Conservation (phyloP, 1,284 basidiomycete species). For the Irpex sp. region DNA sequence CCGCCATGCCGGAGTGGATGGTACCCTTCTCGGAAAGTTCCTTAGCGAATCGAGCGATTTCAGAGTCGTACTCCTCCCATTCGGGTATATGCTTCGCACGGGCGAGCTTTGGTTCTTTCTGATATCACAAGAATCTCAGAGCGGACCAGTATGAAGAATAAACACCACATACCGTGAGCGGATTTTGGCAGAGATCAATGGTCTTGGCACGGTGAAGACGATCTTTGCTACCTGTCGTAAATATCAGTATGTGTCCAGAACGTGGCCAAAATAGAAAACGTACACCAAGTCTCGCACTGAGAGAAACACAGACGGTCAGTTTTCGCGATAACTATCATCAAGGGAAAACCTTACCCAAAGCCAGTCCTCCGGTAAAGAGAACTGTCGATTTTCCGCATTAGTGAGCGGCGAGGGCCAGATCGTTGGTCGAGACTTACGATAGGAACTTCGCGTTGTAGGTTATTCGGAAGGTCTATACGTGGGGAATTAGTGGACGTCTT, state of each 20-base stretch:
- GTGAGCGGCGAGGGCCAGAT: neutral
- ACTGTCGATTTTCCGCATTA: conserved; percentile 41
- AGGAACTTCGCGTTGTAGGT: conserved; percentile 82
- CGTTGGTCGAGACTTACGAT: conserved; percentile 57
- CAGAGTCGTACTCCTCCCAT: conserved; percentile 90
- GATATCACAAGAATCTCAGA: conserved; percentile 9
- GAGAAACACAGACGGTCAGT: neutral
- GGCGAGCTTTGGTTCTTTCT: conserved; percentile 96
- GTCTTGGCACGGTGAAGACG: conserved; percentile 79
- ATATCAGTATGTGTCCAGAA: conserved; percentile 15
- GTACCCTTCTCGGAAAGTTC: conserved; percentile 63
- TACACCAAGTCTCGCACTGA: conserved; percentile 87
- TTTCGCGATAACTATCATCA: neutral
- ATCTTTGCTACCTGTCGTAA: conserved; percentile 67
- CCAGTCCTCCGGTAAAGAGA: conserved; percentile 88
- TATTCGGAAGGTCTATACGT: conserved; percentile 84
- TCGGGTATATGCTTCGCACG: conserved; percentile 95
- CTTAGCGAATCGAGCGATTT: conserved; percentile 73
- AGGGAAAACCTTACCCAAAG: conserved; percentile 66
- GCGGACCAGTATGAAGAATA: neutral
- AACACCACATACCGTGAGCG: conserved; percentile 68
- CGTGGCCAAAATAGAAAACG: conserved; percentile 22
- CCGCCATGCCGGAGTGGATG: conserved; percentile 61
- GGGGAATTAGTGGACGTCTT: neutral
- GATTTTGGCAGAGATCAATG: conserved; percentile 92